Evolutionary conservation across 345 rosid genomes (phyloP).

Genomic region (Eucalyptus erythrocorys): DNA sequence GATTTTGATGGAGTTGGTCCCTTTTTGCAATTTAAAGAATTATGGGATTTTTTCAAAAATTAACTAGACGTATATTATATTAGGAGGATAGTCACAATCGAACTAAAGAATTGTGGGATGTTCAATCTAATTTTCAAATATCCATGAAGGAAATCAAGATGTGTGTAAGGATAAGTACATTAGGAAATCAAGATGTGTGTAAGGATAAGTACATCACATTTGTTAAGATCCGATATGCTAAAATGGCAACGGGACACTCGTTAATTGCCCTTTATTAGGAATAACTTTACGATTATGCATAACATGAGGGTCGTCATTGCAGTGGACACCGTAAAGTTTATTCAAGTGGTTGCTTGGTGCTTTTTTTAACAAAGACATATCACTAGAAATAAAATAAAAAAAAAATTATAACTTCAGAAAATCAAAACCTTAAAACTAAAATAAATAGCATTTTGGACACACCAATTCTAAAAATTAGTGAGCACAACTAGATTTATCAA

Average conservation of each 20-base stretch:
- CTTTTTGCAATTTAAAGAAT: neutral
- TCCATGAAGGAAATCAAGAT: neutral
- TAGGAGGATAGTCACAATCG: neutral
- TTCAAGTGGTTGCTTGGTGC: neutral
- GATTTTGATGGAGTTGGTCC: neutral
- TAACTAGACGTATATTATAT: neutral
- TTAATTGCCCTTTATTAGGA: neutral
- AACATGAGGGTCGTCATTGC: neutral
- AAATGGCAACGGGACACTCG: neutral
- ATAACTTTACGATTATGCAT: neutral
- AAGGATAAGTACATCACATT: neutral
- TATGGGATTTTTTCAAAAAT: neutral
- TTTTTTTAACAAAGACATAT: neutral
- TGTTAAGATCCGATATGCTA: neutral
- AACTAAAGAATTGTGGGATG: neutral
- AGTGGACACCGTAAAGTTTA: neutral
- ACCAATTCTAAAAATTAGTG: neutral
- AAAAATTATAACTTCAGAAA: neutral
- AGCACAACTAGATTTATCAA: fast-evolving
- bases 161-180: too few species aligned
- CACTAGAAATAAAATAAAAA: too few species aligned
- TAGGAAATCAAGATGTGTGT: neutral
- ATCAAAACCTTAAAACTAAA: neutral
- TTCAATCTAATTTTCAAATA: neutral
- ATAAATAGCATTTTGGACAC: neutral